Evolutionary conservation across 129 eudicot species (phyloP).

Genomic region (Pittosporum tobira): DNA sequence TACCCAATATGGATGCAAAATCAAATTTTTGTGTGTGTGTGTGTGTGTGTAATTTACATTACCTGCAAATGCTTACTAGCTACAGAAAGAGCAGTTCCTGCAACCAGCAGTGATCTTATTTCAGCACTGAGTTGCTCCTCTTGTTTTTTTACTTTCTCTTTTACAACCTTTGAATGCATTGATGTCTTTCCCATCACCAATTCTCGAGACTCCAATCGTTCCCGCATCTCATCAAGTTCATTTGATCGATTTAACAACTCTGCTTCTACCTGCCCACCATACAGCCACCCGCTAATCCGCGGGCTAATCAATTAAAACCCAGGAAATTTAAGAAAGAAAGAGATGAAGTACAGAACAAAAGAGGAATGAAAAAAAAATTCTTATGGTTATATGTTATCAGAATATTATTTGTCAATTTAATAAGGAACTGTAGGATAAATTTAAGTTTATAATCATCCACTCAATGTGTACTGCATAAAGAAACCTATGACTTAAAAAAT

Average conservation of each 20-base stretch:
- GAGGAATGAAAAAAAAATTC: background rate
- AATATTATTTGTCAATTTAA: too few relatives aligned
- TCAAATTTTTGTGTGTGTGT: too few relatives aligned
- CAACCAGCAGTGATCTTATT: slow-evolving; percentile 73
- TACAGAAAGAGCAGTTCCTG: slow-evolving; percentile 76
- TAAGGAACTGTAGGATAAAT: background rate
- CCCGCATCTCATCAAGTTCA: slow-evolving; percentile 77
- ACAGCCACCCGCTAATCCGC: slow-evolving; percentile 16
- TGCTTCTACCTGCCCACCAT: slow-evolving; percentile 54
- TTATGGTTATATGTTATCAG: background rate
- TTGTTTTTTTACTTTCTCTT: slow-evolving; percentile 75
- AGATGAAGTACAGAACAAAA: background rate
- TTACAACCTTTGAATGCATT: slow-evolving; percentile 74
- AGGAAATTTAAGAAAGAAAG: slow-evolving; percentile 10
- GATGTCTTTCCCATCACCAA: slow-evolving; percentile 80
- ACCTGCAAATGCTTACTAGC: slow-evolving; percentile 82
- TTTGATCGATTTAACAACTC: slow-evolving; percentile 62
- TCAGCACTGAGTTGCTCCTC: slow-evolving; percentile 75
- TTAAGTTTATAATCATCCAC: background rate
- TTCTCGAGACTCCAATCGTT: slow-evolving; percentile 63
- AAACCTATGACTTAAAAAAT: too few relatives aligned
- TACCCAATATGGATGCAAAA: too few relatives aligned
- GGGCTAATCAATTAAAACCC: slow-evolving; percentile 14
- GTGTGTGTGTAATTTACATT: too few relatives aligned
- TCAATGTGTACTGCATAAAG: background rate